Base-by-base conservation (phyloP, 179 eudicot species). In the Nepenthes alata region DNA sequence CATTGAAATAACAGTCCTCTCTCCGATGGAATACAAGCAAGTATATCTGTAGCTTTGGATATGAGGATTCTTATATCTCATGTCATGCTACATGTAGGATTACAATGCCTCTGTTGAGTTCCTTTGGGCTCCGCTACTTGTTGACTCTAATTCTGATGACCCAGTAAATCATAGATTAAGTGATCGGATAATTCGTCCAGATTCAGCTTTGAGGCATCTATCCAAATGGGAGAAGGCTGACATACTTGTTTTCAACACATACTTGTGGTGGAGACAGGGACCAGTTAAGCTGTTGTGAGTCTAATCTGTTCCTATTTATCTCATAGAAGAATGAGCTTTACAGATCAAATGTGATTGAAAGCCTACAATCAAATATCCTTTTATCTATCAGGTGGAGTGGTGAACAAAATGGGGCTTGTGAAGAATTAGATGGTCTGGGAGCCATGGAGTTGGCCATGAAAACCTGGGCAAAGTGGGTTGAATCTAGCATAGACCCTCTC, bases 251-350 rank as follows among this genome's bases (percentile, higher is more conserved):
- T 91, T 91, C 74, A 91, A 91, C 72, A 75, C 98, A 0, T 91
- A 89, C 63, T 63, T 91, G 65, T 91, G 98, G 98, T 91, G 98
- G 98, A 80, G 95, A 72, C 98, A 91, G 62, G 96, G 91, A 63
- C 79, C 96, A 4, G 91, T 91, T 47, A 91, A 89, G 84, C 70
- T 91, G 58, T 71, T 81, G 98, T 88, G 67, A 85, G 96, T 84
- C 74, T 37, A 37, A n/a, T 6, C 35, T 70, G 63, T 14, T 41
- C 47, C 49, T 57, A 7, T 58, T 35, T 39, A 55, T 56, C 34
- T 66, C 50, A 8, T 45, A 9, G 53, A 47, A 57, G 56, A 57
- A 49, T 38, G 25, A 12, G 55, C n/a, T 25, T 62, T 45, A 10
- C 34, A 58, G 12, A 70, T 60, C 13, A 35, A 13, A 55, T 4